Conservation (phyloP, 1,139 yeast species). For the Candida sp. region DNA sequence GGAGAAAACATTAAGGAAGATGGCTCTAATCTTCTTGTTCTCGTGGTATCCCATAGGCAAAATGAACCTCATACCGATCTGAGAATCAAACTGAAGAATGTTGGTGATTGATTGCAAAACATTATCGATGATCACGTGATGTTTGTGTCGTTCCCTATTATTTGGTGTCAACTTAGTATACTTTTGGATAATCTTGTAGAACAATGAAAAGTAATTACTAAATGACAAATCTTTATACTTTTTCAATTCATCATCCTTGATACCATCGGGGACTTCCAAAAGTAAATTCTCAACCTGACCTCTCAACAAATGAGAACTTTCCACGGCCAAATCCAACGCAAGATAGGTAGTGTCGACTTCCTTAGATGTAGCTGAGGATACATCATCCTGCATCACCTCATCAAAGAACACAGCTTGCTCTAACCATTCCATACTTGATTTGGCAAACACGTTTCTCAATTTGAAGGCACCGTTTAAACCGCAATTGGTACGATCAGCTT, state of each 20-base stretch:
- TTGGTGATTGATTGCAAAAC: conserved; percentile 73
- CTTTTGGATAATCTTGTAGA: conserved; percentile 72
- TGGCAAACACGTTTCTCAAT: conserved; percentile 64
- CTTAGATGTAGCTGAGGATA: conserved; percentile 8
- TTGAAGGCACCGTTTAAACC: conserved; percentile 60
- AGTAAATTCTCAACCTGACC: conserved; percentile 57
- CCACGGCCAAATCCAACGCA: conserved; percentile 68
- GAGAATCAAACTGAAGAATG: conserved; percentile 72
- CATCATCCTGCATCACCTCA: conserved; percentile 13
- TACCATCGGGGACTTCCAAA: conserved; percentile 66
- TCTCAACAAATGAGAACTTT: conserved; percentile 63
- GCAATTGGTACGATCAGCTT: conserved; percentile 37
- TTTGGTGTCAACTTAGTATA: conserved; percentile 38
- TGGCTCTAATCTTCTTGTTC: conserved; percentile 64
- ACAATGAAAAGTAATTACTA: conserved; percentile 72
- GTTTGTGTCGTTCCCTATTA: conserved; percentile 51
- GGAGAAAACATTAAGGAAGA: conserved; percentile 79
- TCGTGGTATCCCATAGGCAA: conserved; percentile 80
- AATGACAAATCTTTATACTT: conserved; percentile 69
- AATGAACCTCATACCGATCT: conserved; percentile 78
- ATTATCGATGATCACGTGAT: conserved; percentile 61
- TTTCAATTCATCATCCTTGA: conserved; percentile 57
- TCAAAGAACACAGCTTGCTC: conserved; percentile 54
- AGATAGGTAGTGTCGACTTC: conserved; percentile 55
- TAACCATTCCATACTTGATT: conserved; percentile 69